A percentile compares a stretch with the other conserved stretches of the same genome.
phyloP scores from a whole-genome alignment of 148 eudicot species.

The Tetragonia tetragonoides region DNA sequence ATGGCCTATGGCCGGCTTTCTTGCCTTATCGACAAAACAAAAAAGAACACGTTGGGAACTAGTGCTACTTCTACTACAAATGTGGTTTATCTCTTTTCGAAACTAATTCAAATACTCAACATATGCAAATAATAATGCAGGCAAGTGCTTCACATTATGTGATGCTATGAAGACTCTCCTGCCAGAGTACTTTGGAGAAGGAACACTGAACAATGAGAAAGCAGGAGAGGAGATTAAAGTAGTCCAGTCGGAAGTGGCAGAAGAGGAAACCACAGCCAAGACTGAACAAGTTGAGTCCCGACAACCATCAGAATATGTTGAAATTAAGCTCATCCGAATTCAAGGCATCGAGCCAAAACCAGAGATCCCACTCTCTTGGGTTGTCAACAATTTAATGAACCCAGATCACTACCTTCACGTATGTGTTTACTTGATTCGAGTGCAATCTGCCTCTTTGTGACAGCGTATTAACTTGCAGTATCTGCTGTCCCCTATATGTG shows the following conservation, averaged over 20 bases:
- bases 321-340: conserved; percentile 69
- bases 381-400: conserved; percentile 85
- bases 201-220: conserved; percentile 22
- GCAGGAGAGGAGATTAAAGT: conserved; percentile 30
- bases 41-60: no score
- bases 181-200: conserved; percentile 59
- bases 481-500: neutral
- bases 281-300: conserved; percentile 21
- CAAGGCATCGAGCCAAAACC: conserved; percentile 81
- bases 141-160: conserved; percentile 61
- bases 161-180: conserved; percentile 70
- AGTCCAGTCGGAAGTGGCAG: conserved; percentile 27
- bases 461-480: neutral
- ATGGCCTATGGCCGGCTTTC: no score
- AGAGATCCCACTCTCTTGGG: conserved; percentile 84
- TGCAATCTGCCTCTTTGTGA: conserved; percentile 16
- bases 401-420: conserved; percentile 88
- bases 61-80: neutral
- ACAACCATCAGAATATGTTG: conserved; percentile 25
- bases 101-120: neutral
- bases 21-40: no score
- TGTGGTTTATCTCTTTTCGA: neutral
- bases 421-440: conserved; percentile 54
- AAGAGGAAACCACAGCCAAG: conserved; percentile 32
- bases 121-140: conserved; percentile 35